Conservation (phyloP, 495 filamentous ascomycete genomes). For the Hypoxylon subgilvum region DNA sequence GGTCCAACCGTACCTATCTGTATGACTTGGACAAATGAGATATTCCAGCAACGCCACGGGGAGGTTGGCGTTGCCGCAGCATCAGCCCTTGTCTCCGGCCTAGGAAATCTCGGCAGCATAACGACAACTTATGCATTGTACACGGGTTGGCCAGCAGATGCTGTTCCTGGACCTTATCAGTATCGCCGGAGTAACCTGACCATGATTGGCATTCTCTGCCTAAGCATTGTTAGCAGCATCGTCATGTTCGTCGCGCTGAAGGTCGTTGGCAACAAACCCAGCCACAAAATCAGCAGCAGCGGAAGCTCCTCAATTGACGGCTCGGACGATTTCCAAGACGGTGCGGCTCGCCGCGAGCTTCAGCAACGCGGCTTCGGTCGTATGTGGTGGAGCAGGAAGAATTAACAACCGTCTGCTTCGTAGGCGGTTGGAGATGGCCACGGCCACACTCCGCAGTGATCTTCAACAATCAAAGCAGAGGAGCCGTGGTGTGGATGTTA, state of each 20-base stretch:
- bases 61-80: constrained; percentile 93
- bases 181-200: constrained; percentile 83
- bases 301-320: constrained; percentile 52
- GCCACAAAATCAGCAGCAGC: constrained; percentile 45
- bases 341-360: constrained; percentile 71
- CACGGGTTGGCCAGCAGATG: constrained; percentile 80
- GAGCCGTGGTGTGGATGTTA: constrained; percentile 11
- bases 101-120: constrained; percentile 84
- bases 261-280: constrained; percentile 63
- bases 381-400: constrained; percentile 55
- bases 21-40: constrained; percentile 92
- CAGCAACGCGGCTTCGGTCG: constrained; percentile 71
- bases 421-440: constrained; percentile 11
- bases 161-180: constrained; percentile 66
- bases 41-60: constrained; percentile 87
- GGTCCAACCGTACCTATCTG: constrained; percentile 90
- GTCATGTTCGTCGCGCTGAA: constrained; percentile 70
- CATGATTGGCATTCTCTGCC: constrained; percentile 83
- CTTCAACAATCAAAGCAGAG: constrained; percentile 36
- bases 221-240: constrained; percentile 74
- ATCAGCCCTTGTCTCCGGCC: constrained; percentile 80
- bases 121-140: constrained; percentile 89
- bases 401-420: constrained; percentile 1
- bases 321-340: constrained; percentile 64
- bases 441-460: constrained; percentile 8